Evolutionary conservation across 1,284 basidiomycete species (phyloP).

Genomic region (Malassezia restricta): DNA sequence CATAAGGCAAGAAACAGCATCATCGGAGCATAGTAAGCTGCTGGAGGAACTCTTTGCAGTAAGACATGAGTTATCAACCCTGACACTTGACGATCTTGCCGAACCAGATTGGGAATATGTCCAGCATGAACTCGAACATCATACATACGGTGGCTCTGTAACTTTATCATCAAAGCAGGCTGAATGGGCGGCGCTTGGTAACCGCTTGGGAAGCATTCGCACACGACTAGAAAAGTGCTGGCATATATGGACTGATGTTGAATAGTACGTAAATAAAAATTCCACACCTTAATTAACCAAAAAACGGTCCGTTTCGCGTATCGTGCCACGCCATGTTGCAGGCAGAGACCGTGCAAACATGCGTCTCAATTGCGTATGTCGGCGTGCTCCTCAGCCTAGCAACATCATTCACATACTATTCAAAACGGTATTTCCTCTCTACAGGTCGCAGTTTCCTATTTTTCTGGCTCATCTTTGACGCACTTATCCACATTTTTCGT

Average conservation of each 20-base stretch:
- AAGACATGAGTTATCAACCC: not conserved
- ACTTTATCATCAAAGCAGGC: not conserved
- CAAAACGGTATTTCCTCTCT: not conserved
- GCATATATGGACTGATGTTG: not conserved
- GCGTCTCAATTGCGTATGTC: not conserved
- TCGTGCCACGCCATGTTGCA: not conserved
- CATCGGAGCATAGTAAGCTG: not conserved
- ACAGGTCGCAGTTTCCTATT: conserved; percentile 3
- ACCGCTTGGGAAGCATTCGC: not conserved
- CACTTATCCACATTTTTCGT: conserved; percentile 28
- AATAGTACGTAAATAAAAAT: too few species aligned
- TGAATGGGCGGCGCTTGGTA: not conserved
- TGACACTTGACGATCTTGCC: not conserved
- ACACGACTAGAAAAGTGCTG: not conserved
- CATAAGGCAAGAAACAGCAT: not conserved
- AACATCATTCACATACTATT: not conserved
- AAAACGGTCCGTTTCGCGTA: too few species aligned
- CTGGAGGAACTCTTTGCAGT: not conserved
- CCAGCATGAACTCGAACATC: conserved; percentile 6
- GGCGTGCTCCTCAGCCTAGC: not conserved
- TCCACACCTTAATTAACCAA: too few species aligned
- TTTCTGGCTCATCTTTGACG: conserved; percentile 39
- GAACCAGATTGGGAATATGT: conserved; percentile 12
- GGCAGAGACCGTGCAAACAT: not conserved
- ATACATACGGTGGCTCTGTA: not conserved